phyloP scores from a whole-genome alignment of 306 rosid genomes.

The Cucurbita maxima region DNA sequence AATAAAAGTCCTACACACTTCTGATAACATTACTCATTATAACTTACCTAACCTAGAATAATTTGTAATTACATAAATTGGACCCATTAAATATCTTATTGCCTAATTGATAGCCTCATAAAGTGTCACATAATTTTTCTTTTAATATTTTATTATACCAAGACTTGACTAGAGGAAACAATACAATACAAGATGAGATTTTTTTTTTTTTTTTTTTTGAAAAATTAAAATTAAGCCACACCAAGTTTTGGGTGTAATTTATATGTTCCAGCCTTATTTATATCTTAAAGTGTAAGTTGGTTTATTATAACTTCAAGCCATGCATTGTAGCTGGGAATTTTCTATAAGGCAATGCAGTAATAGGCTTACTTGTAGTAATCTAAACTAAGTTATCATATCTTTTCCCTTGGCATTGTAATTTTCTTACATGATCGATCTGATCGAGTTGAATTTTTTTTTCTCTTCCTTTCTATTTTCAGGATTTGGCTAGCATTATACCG shows the following conservation, averaged over 20 bases:
- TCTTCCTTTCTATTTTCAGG: slow-evolving; percentile 30
- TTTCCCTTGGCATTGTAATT: neutral
- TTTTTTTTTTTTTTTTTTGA: neutral
- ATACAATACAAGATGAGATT: neutral
- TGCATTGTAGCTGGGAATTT: neutral
- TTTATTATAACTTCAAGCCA: neutral
- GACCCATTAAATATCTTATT: neutral
- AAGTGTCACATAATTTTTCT: neutral
- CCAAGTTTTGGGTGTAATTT: neutral
- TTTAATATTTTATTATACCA: neutral
- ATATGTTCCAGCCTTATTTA: neutral
- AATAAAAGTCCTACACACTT: neutral
- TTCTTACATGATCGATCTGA: neutral
- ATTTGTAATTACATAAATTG: neutral
- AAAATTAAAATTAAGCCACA: neutral
- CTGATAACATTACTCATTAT: neutral
- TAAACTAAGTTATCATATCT: neutral
- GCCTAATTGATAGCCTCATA: neutral
- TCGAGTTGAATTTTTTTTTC: neutral
- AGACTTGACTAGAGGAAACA: neutral
- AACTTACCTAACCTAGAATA: neutral
- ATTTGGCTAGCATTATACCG: slow-evolving; percentile 51
- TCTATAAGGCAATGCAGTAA: neutral
- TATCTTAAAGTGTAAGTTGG: neutral
- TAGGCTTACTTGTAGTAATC: neutral